Evolutionary conservation across 768 basidiomycete genomes (phyloP), one percentile per base, ranked within the genome.

Genomic region (Phaeolepiota aurea): DNA sequence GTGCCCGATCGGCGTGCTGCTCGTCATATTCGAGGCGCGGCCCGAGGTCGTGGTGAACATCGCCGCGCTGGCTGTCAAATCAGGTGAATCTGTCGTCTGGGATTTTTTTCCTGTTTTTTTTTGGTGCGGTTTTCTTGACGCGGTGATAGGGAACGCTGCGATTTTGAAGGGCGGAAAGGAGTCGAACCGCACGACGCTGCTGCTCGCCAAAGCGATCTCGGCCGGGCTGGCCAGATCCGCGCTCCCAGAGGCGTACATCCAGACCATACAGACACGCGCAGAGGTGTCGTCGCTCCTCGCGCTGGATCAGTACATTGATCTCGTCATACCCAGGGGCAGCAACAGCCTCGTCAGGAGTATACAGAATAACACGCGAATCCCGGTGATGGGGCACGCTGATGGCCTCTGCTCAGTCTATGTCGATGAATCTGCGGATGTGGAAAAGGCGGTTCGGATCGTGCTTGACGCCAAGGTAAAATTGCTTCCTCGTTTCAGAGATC

Each of bases 301-400:
- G 4, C 74, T 93, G 52, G 94, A 98, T 58, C 76, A 76, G 34
- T 93, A 90, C 61, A 97, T 99, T 54, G 93, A 98, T 61, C 72
- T 99, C 15, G 93, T 98, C 40, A 97, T 98, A 56, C 96, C 96
- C 1, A 71, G 96, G 40, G 96, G 96, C 4, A 92, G 93, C 54
- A 94, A 94, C 50, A 76, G 73, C 46, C 78, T 99, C 10, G 96
- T 98, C 19, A 72, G 66, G 50, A 85, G 68, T 57, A 96, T 99
- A 44, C 90, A 98, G 57, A 84, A 86, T 43, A 77, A 69, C 48
- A 96, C 94, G 0, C 72, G 85, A 44, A 98, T 99, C 45, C 85
- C 96, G 2, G 96, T 99, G 32, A 97, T 99, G 92, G 96, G 96
- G 1, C 96, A 99, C 54, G 93, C 96, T 4, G 96, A 99, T 59